Evolutionary conservation across 192 early-diverging fungal species (phyloP).

Genomic region (Backusella luteola): DNA sequence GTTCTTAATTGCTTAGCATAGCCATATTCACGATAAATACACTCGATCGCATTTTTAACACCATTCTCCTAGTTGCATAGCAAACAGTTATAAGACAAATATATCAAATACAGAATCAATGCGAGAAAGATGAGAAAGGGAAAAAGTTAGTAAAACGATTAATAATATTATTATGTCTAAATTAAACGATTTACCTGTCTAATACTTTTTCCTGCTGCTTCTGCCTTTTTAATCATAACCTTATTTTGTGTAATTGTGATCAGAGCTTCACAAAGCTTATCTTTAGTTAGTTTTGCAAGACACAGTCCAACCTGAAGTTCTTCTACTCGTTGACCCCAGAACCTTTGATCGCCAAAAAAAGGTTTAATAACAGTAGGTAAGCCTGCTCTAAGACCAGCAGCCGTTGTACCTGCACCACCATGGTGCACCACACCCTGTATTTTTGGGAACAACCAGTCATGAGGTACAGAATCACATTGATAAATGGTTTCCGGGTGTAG

Average conservation of each 20-base stretch:
- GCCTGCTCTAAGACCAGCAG: conserved; percentile 71
- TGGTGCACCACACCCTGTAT: conserved; percentile 71
- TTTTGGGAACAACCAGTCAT: conserved; percentile 74
- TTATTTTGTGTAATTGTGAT: conserved; percentile 48
- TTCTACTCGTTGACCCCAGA: conserved; percentile 67
- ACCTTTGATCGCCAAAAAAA: conserved; percentile 66
- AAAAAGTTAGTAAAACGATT: background rate
- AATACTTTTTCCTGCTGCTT: conserved; percentile 49
- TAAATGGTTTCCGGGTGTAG: conserved; percentile 48
- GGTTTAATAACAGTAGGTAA: conserved; percentile 69
- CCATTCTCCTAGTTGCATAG: conserved; percentile 50
- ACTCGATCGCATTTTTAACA: conserved; percentile 49
- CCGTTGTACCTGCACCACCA: conserved; percentile 73
- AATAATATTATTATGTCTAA: background rate
- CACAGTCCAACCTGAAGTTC: conserved; percentile 61
- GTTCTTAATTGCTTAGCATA: conserved; percentile 37
- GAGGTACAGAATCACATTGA: conserved; percentile 64
- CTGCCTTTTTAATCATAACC: conserved; percentile 49
- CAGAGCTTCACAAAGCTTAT: conserved; percentile 49
- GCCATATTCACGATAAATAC: conserved; percentile 58
- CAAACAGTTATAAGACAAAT: background rate
- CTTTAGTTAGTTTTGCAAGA: conserved; percentile 52
- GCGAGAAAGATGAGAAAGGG: background rate
- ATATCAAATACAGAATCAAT: background rate
- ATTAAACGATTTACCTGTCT: conserved; percentile 22